Conservation (phyloP, 2,329 filamentous ascomycete genomes). For the Ophiostoma sp. region DNA sequence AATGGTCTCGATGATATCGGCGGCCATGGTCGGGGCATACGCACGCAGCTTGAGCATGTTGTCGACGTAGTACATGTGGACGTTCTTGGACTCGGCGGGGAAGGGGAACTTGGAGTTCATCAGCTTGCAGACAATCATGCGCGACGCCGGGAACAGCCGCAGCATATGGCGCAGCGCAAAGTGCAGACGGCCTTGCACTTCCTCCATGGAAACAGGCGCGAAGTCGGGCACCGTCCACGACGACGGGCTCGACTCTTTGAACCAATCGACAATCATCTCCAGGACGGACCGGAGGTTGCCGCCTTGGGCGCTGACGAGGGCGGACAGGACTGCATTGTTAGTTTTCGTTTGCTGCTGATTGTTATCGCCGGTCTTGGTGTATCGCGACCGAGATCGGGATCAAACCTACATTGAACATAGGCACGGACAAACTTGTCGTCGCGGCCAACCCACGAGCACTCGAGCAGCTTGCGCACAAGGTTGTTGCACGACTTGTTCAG, state of each 20-base stretch:
- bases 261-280: constrained; percentile 70
- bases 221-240: constrained; percentile 48
- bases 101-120: constrained; percentile 68
- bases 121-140: constrained; percentile 61
- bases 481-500: constrained; percentile 55
- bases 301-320: constrained; percentile 76
- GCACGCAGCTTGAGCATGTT: constrained; percentile 73
- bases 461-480: constrained; percentile 54
- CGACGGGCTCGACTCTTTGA: constrained; percentile 51
- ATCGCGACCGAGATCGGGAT: not conserved
- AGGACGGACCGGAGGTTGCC: constrained; percentile 47
- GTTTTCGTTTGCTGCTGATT: not conserved
- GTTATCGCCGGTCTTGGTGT: too few species aligned
- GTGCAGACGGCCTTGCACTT: constrained; percentile 70
- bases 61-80: constrained; percentile 81
- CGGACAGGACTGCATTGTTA: constrained; percentile 55
- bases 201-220: constrained; percentile 55
- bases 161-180: constrained; percentile 69
- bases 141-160: constrained; percentile 73
- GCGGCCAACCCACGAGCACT: constrained; percentile 59
- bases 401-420: constrained; percentile 40
- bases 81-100: constrained; percentile 66
- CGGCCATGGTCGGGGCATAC: constrained; percentile 71
- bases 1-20: constrained; percentile 76
- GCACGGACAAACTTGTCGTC: constrained; percentile 61